Base-by-base conservation (phyloP, 306 rosid genomes). In the Gastrolobium bilobum region DNA sequence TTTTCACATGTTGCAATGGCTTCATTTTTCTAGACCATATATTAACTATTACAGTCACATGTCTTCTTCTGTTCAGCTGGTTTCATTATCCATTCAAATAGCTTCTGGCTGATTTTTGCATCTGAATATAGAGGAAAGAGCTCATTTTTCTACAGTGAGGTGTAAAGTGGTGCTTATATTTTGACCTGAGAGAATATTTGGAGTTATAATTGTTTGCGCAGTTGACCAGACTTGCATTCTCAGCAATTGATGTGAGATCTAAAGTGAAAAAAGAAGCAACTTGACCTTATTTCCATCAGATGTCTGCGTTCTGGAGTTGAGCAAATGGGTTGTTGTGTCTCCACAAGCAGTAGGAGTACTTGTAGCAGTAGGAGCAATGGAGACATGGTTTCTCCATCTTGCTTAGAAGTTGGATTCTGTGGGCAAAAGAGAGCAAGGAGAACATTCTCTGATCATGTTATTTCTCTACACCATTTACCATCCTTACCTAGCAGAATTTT, bases 271-370 rank as follows among this genome's bases (percentile, higher is more conserved):
- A 76, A 65, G 69, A 65, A 77, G 82, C 82, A 82, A 77, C 83
- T 80, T 79, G 51, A 56, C 57, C 39, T 68, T 84, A 37, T 54
- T 73, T 51, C 62, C 67, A 40, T 81, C 79, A 53, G 81, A 91
- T 88, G 89, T 80, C 66, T 81, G 87, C 31, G 43, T 88, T 80
- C 83, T 83, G 88, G 85, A 83, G 83, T 68, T 86, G 87, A 90
- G 60, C 10, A 87, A 86, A 94, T 95, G 99, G 99, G 97, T 67
- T 88, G 86, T 71, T 95, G 98, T 75, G 90, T 95, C 71, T 95
- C 99, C 6, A 95, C 97, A 48, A 86, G 97, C 81, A 87, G 91
- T 83, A 85, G 64, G 67, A 91, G 94, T 81, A 88, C 94, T 74
- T 85, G 86, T 67, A 94, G 97, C 68, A 91, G 94, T 83, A 68